Conservation (phyloP, 441 rosid species). For the Metrosideros polymorpha region DNA sequence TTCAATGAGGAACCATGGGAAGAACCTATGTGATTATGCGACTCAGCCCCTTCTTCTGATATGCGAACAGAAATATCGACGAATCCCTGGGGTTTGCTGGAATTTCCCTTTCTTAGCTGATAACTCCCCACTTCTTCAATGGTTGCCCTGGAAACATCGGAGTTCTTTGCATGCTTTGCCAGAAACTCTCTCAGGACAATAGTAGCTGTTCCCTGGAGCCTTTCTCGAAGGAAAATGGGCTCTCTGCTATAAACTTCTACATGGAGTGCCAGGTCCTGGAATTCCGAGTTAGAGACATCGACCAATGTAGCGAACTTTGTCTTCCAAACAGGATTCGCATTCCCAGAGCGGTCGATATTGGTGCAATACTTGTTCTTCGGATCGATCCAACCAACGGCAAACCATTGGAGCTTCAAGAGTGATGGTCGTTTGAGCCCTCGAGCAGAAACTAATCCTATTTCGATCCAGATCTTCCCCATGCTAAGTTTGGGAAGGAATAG, state of each 20-base stretch:
- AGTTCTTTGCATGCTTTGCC: slow-evolving; percentile 31
- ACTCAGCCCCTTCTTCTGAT: slow-evolving; percentile 42
- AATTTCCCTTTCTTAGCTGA: slow-evolving; percentile 59
- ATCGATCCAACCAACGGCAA: slow-evolving; percentile 86
- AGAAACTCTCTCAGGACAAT: slow-evolving; percentile 61
- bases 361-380: slow-evolving; percentile 80
- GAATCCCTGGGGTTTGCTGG: slow-evolving; percentile 68
- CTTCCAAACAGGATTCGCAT: slow-evolving; percentile 63
- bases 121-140: slow-evolving; percentile 64
- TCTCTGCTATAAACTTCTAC: slow-evolving; percentile 80
- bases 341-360: slow-evolving; percentile 54
- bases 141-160: slow-evolving; percentile 18
- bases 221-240: slow-evolving; percentile 79
- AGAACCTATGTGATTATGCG: slow-evolving; percentile 30
- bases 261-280: slow-evolving; percentile 42
- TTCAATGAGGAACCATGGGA: neutral
- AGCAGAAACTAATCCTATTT: slow-evolving; percentile 74
- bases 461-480: slow-evolving; percentile 70
- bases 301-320: slow-evolving; percentile 62
- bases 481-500: neutral
- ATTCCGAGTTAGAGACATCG: slow-evolving; percentile 31
- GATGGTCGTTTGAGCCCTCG: slow-evolving; percentile 65
- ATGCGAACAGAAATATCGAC: slow-evolving; percentile 59
- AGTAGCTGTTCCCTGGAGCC: slow-evolving; percentile 64
- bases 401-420: slow-evolving; percentile 84